Evolutionary conservation across 169 alveolate genomes (phyloP), one percentile per base, ranked within the genome.

Genomic region (Babesia sp.): DNA sequence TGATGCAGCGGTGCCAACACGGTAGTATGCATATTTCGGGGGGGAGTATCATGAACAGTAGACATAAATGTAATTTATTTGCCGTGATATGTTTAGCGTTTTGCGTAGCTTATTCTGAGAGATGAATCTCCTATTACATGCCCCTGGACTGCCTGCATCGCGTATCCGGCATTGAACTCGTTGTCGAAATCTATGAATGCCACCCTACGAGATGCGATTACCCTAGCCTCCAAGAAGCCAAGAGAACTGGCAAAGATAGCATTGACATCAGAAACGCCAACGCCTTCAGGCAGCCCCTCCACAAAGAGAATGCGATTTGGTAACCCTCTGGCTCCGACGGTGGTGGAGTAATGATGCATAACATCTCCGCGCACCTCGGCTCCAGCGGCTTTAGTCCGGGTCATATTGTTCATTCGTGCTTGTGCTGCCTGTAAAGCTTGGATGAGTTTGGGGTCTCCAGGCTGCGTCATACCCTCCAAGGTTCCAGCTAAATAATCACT

Each of bases 131-230:
- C 56, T 36, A 61, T 50, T 2, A 33, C 45, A 22, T 63, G 66
- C 24, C 76, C 76, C 51, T 74, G 84, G 16, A 74, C 54, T 18
- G 71, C 68, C 61, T 77, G 86, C 84, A 91, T 80, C 46, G 94
- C 93, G 61, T 64, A 82, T 5, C 92, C 86, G 18, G 95, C 92
- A 50, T 83, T 77, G 24, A 68, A 60, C 50, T 89, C 94, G 55
- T 66, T 81, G 58, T 90, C 91, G 46, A 82, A 91, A 44, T 91
- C 95, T 26, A 91, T 91, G 54, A 91, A 90, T 5, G 95, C 95
- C 39, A 91, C 95, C 36, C 83, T 71, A 45, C 91, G 69, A 69
- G 90, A 75, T 18, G 90, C 82, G 45, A 91, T 90, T 56, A 88
- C 88, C 42, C 94, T 84, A n/a, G 91, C 88, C 39, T 91, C 95